Percentiles rank a stretch among this genome's conserved stretches.
These are phyloP conservation scores for Gryganskiella cystojenkinii DNA, from an alignment of 192 early-diverging fungal genomes.

Conservation along the genomic window DNA sequence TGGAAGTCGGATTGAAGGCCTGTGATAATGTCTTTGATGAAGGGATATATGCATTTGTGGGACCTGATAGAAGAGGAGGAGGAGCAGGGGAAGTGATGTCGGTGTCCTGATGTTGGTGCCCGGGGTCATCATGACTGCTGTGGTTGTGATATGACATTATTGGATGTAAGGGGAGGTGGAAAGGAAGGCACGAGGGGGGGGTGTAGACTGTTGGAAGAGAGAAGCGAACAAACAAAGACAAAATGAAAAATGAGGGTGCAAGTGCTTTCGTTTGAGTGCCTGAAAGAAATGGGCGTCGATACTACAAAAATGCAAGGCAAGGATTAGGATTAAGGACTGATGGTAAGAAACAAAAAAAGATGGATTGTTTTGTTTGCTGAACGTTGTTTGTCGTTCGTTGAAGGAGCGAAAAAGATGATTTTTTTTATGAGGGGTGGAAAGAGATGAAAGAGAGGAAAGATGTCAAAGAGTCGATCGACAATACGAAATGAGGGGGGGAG, in stretches of 20 bases:
- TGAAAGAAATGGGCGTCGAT: too few relatives aligned
- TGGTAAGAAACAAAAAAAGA: too few relatives aligned
- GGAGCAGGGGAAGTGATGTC: conserved; percentile 1
- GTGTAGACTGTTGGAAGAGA: not conserved
- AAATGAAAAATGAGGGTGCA: not conserved
- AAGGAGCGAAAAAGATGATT: not conserved
- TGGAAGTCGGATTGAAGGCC: not conserved
- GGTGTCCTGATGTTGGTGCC: conserved; percentile 17
- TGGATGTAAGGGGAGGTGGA: not conserved
- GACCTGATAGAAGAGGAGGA: too few relatives aligned
- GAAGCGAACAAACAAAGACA: not conserved
- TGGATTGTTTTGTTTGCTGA: too few relatives aligned
- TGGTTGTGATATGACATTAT: conserved; percentile 25
- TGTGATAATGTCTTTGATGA: conserved; percentile 23
- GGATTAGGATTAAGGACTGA: too few relatives aligned
- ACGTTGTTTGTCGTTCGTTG: not conserved
- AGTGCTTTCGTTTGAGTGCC: too few relatives aligned
- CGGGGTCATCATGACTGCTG: conserved; percentile 7
- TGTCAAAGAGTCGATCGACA: not conserved
- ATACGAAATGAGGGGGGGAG: not conserved
- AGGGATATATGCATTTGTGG: conserved; percentile 36
- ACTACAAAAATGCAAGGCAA: too few relatives aligned
- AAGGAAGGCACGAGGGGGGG: not conserved
- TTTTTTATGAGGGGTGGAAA: not conserved
- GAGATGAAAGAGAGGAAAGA: not conserved